These are phyloP conservation scores for Naganishia cerealis DNA, from an alignment of 1,284 basidiomycete species.

Conservation along the genomic window DNA sequence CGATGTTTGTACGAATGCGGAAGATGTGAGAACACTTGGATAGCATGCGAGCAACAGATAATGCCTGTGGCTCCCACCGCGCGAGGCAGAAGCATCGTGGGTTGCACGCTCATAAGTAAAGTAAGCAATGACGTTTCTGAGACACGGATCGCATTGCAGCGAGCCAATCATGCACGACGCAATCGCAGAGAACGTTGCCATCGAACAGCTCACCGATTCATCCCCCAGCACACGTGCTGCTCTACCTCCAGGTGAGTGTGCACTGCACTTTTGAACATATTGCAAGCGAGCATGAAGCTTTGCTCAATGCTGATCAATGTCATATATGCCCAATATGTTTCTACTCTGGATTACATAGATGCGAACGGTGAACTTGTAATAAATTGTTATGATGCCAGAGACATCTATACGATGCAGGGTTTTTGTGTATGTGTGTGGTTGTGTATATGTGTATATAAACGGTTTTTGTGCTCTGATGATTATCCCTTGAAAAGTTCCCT, in stretches of 20 bases:
- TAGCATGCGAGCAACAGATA: conserved; percentile 17
- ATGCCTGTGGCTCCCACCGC: not conserved
- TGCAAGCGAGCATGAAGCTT: too few species aligned
- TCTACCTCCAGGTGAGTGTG: too few species aligned
- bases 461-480: not conserved
- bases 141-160: conserved; percentile 4
- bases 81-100: not conserved
- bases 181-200: not conserved
- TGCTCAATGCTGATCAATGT: conserved; percentile 1
- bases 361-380: not conserved
- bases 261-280: too few species aligned
- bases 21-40: not conserved
- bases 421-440: conserved; percentile 6
- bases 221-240: too few species aligned
- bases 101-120: not conserved
- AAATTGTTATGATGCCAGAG: conserved; percentile 10
- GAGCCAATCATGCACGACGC: conserved; percentile 14
- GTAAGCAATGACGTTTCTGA: not conserved
- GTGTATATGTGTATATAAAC: conserved; percentile 3
- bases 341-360: conserved; percentile 1
- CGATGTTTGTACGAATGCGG: not conserved
- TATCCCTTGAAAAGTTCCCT: conserved; percentile 18
- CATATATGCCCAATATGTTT: not conserved
- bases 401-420: conserved; percentile 13
- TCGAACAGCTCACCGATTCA: too few species aligned